Conservation (phyloP, 139 green algal genomes). For the Dunaliella primolecta region DNA sequence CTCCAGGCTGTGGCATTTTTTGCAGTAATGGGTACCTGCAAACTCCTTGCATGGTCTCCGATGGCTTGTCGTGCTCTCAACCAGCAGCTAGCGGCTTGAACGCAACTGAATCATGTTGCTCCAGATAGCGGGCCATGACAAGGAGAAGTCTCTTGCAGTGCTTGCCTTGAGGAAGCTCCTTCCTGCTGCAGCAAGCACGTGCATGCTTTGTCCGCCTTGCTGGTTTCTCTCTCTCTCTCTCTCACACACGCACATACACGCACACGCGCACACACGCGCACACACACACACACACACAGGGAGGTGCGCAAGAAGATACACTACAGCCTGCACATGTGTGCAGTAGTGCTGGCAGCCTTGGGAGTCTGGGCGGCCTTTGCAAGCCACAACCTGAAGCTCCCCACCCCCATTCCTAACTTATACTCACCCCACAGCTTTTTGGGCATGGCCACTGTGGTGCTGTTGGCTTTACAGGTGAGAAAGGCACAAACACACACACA, state of each 20-base stretch:
- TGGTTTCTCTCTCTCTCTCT: too few relatives aligned
- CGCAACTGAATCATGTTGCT: too few relatives aligned
- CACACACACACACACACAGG: too few relatives aligned
- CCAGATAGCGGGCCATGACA: not conserved
- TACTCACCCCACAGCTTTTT: constrained; percentile 63
- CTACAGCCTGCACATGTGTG: constrained; percentile 37
- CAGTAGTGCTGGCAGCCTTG: constrained; percentile 24
- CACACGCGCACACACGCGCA: too few relatives aligned
- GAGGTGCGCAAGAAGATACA: constrained; percentile 55
- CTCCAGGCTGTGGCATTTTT: too few relatives aligned
- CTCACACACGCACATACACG: too few relatives aligned
- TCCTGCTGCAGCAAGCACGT: too few relatives aligned
- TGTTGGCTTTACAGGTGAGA: constrained; percentile 44
- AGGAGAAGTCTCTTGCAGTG: not conserved
- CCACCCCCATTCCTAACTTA: constrained; percentile 57
- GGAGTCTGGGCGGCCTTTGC: constrained; percentile 53
- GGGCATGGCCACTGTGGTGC: constrained; percentile 35
- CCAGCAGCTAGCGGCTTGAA: too few relatives aligned
- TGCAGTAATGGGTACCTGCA: too few relatives aligned
- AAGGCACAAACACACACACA: not conserved
- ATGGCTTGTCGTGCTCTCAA: too few relatives aligned
- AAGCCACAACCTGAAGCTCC: constrained; percentile 61
- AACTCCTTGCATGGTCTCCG: too few relatives aligned
- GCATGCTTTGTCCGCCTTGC: too few relatives aligned
- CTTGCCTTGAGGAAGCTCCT: not conserved